phyloP scores from a whole-genome alignment of 1,139 yeast species.

The Blastobotrys persicus region DNA sequence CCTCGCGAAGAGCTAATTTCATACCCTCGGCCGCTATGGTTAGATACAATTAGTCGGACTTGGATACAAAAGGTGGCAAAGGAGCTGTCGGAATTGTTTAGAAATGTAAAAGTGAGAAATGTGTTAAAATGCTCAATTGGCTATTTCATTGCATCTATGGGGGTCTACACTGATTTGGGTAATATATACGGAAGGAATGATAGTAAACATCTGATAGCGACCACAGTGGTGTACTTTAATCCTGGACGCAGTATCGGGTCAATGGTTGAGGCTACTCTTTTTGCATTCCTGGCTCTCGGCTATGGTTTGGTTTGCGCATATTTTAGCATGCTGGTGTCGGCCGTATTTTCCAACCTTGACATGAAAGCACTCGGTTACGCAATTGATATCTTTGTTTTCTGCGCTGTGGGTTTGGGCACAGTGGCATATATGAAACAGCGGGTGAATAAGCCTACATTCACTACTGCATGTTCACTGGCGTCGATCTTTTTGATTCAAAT shows the following conservation, averaged over 20 bases:
- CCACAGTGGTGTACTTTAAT: constrained; percentile 81
- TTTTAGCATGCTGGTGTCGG: constrained; percentile 53
- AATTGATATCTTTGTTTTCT: constrained; percentile 51
- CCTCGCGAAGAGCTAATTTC: not conserved
- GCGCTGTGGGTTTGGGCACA: constrained; percentile 59
- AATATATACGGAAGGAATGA: constrained; percentile 65
- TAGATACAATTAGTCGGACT: not conserved
- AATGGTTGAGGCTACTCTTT: constrained; percentile 70
- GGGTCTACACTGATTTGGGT: constrained; percentile 64
- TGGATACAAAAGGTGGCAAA: not conserved
- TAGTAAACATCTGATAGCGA: constrained; percentile 78
- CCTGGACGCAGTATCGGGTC: constrained; percentile 78
- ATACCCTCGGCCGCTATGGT: constrained; percentile 2
- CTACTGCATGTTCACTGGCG: constrained; percentile 78
- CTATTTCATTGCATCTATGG: constrained; percentile 68
- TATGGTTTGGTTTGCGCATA: constrained; percentile 59
- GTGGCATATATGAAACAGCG: constrained; percentile 70
- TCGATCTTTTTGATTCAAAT: constrained; percentile 70
- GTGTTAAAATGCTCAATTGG: constrained; percentile 67
- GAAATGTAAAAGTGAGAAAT: constrained; percentile 18
- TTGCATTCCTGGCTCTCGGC: constrained; percentile 53
- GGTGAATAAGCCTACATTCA: constrained; percentile 66
- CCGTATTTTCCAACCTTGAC: constrained; percentile 47
- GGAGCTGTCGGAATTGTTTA: constrained; percentile 12
- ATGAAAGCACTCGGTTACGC: constrained; percentile 52